Conservation (phyloP, 768 basidiomycete genomes). For the Terana coerulea region DNA sequence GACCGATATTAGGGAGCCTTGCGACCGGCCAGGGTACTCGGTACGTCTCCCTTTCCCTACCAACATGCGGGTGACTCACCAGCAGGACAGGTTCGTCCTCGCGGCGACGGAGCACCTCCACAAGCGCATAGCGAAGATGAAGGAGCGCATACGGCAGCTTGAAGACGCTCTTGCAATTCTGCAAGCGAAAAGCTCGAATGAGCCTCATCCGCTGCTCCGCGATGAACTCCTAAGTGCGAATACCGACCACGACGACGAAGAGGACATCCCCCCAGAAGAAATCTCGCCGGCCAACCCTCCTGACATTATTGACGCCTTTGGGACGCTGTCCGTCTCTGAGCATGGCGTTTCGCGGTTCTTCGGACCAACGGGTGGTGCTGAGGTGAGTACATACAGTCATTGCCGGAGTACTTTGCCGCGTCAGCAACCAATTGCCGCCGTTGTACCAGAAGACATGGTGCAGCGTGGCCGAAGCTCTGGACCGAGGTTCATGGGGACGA, state of each 20-base stretch:
- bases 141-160: conserved; percentile 60
- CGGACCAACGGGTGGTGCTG: conserved; percentile 68
- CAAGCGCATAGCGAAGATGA: conserved; percentile 62
- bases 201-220: conserved; percentile 54
- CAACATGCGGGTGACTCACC: background rate
- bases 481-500: too few relatives aligned
- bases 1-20: conserved; percentile 49
- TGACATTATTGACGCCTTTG: conserved; percentile 51
- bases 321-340: conserved; percentile 69
- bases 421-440: too few relatives aligned
- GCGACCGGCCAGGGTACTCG: conserved; percentile 78
- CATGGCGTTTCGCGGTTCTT: conserved; percentile 67
- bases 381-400: conserved; percentile 39
- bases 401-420: too few relatives aligned
- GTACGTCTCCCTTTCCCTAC: conserved; percentile 31
- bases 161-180: conserved; percentile 66
- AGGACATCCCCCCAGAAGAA: conserved; percentile 6
- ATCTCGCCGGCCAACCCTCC: conserved; percentile 18
- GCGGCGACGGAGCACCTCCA: conserved; percentile 66
- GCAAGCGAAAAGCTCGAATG: conserved; percentile 46
- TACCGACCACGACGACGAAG: conserved; percentile 29
- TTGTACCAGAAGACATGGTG: too few relatives aligned
- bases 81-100: conserved; percentile 48
- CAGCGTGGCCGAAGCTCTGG: too few relatives aligned
- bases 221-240: conserved; percentile 49